Evolutionary conservation across 495 filamentous ascomycete species (phyloP), one percentile per base, ranked within the genome.

Genomic region (Pseudotulostoma volvatum): DNA sequence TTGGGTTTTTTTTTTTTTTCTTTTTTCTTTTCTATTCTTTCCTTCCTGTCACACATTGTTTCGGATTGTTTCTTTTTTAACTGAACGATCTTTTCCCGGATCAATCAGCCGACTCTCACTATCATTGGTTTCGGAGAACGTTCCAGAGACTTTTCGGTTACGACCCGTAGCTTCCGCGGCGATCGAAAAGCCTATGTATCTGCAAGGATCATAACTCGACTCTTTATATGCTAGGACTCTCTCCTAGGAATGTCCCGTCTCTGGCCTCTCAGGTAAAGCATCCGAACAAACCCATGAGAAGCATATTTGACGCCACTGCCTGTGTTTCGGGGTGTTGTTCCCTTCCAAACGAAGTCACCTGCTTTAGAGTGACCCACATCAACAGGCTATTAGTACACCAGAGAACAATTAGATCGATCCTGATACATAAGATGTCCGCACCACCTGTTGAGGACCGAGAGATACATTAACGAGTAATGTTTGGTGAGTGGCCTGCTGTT

Each of bases 1-100:
- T 30, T 34, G 35, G 15, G 31, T 7, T 33, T 37, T 41, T 44
- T 28, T 25, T 38, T 36, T 39, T 36, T 38, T 38, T 39, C 36
- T 40, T 33, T 19, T n/a, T 37, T 11, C 36, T 34, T 36, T 28
- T 28, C 23, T 28, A 5, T 28, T 28, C 11, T 11, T 28, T 28
- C 9, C 33, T 32, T 25, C 25, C 18, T 34, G 25, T 38, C 31
- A 37, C 31, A 21, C 30, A 9, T 36, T 44, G 21, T 33, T 20
- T 28, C 34, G 7, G 21, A n/a, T n/a, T 14, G 43, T 37, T 37
- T 31, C 18, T 25, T 7, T 9, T 13, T 19, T n/a, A 15, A n/a
- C 16, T 14, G 9, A 17, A 17, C 20, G 11, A 37, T 37, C 30
- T 42, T 35, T 30, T 36, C 15, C 18, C 8, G 11, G 17, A 36